A percentile compares a stretch with the other conserved stretches of the same genome.
These are phyloP conservation scores for Penicillium olsonii DNA, from an alignment of 2,329 filamentous ascomycete genomes.

Conservation along the genomic window DNA sequence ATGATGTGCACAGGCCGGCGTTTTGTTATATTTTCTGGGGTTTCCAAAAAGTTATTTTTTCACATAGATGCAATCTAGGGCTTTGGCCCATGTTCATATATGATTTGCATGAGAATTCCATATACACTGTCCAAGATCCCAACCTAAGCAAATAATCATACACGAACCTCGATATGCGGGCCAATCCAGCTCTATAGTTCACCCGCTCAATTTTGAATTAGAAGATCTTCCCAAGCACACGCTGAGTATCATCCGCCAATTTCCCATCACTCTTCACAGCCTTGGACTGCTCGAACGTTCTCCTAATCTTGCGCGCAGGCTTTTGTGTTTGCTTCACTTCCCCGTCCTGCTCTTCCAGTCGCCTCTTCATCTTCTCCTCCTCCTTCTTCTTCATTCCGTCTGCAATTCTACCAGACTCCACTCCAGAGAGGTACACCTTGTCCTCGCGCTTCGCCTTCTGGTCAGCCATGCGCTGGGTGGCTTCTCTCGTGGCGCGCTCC, in stretches of 20 bases:
- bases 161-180: too few species aligned
- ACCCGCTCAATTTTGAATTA: too few species aligned
- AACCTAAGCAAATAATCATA: too few species aligned
- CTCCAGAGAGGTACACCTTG: slow-evolving; percentile 46
- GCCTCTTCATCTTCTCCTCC: slow-evolving; percentile 40
- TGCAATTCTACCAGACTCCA: slow-evolving; percentile 42
- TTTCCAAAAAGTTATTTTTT: slow-evolving; percentile 14
- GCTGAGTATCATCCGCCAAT: slow-evolving; percentile 43
- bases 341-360: slow-evolving; percentile 21
- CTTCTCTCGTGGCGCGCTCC: slow-evolving; percentile 46
- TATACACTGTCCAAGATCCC: too few species aligned
- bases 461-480: slow-evolving; percentile 44
- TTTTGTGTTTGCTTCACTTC: slow-evolving; percentile 10
- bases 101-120: too few species aligned
- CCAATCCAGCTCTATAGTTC: too few species aligned
- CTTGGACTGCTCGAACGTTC: slow-evolving; percentile 48
- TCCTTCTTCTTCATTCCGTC: slow-evolving; percentile 49
- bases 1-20: slow-evolving; percentile 25
- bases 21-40: slow-evolving; percentile 20
- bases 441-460: slow-evolving; percentile 45
- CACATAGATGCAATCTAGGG: slow-evolving; percentile 13
- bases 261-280: slow-evolving; percentile 32
- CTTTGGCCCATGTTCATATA: not conserved
- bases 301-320: slow-evolving; percentile 21
- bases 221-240: slow-evolving; percentile 51